These are phyloP conservation scores for Clathrospora elynae DNA, from an alignment of 2,329 filamentous ascomycete genomes.

Conservation along the genomic window DNA sequence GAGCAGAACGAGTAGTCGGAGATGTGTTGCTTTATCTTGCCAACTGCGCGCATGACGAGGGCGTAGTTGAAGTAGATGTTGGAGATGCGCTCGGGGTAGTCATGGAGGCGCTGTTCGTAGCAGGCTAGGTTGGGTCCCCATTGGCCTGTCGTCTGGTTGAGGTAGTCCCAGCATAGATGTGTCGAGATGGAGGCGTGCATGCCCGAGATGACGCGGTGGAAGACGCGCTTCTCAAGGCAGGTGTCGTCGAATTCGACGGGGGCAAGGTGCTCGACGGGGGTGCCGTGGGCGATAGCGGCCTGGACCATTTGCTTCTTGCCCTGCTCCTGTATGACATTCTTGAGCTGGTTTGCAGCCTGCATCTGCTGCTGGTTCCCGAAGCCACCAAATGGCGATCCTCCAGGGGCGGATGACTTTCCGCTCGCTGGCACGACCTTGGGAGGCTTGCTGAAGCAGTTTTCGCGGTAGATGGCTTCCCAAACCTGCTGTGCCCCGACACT, in stretches of 20 bases:
- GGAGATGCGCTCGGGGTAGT: constrained; percentile 85
- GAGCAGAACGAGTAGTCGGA: constrained; percentile 89
- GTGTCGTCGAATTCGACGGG: constrained; percentile 83
- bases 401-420: constrained; percentile 44
- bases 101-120: constrained; percentile 84
- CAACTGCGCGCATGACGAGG: constrained; percentile 86
- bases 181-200: constrained; percentile 99
- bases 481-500: constrained; percentile 85
- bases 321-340: constrained; percentile 64
- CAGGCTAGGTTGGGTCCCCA: constrained; percentile 92
- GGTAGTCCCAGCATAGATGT: constrained; percentile 92
- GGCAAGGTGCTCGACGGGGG: constrained; percentile 64
- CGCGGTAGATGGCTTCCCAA: constrained; percentile 95
- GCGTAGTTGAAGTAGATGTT: constrained; percentile 99
- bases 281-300: constrained; percentile 58
- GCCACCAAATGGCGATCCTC: constrained; percentile 49
- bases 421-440: constrained; percentile 40
- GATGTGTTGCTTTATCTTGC: constrained; percentile 84
- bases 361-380: constrained; percentile 52
- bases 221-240: constrained; percentile 97
- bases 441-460: constrained; percentile 83
- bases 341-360: constrained; percentile 65
- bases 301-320: constrained; percentile 66
- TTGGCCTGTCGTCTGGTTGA: constrained; percentile 91
- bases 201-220: constrained; percentile 91